A percentile compares a stretch with the other conserved stretches of the same genome.
These are phyloP conservation scores for Dipteronia sinensis DNA, from an alignment of 345 rosid species.

Conservation along the genomic window DNA sequence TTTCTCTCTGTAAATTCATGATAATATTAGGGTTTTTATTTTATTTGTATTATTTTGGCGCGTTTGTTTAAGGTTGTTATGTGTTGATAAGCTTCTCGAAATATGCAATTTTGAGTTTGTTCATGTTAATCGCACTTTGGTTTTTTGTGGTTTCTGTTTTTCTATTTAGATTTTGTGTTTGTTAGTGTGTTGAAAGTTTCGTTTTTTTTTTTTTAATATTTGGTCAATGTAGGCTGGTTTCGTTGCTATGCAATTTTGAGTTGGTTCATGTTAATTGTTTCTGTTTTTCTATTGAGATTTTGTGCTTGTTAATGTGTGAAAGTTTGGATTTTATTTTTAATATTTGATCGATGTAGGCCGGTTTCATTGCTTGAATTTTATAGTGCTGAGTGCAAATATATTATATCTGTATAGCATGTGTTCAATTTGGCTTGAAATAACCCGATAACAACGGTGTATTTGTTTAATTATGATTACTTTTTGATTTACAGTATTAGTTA, in stretches of 20 bases:
- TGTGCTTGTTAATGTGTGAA: neutral
- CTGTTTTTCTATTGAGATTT: neutral
- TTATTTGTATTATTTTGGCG: neutral
- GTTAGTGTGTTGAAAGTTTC: neutral
- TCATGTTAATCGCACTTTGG: neutral
- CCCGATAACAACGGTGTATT: neutral
- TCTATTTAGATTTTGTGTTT: neutral
- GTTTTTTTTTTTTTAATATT: neutral
- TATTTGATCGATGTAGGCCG: neutral
- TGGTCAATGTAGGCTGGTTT: neutral
- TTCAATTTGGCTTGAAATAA: neutral
- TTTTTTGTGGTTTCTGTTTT: neutral
- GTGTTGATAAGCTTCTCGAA: neutral
- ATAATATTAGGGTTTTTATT: slow-evolving; percentile 5
- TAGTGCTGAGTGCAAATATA: neutral
- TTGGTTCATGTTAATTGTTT: neutral
- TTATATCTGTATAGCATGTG: neutral
- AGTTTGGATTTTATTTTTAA: neutral
- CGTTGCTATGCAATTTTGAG: neutral
- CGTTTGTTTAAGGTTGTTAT: neutral
- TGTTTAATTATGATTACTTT: neutral
- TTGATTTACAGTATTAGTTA: slow-evolving; percentile 9
- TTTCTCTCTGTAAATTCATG: neutral
- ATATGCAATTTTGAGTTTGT: neutral
- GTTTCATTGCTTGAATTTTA: neutral